phyloP scores from a whole-genome alignment of 179 eudicot species.

The Gypsophila paniculata region DNA sequence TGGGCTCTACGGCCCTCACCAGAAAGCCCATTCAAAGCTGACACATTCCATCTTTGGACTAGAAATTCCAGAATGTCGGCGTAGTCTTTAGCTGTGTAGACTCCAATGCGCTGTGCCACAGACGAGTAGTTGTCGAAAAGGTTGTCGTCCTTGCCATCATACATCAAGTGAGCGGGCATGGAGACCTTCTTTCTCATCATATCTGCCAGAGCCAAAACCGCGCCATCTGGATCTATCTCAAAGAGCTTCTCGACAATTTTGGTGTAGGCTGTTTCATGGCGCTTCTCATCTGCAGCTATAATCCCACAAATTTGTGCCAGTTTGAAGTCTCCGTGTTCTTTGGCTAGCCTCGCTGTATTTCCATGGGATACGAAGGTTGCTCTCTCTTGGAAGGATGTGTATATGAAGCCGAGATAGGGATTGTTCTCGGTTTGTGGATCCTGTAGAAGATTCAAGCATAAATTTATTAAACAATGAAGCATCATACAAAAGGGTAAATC shows the following conservation, averaged over 20 bases:
- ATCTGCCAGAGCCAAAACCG: conserved; percentile 37
- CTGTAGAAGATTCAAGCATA: conserved; percentile 23
- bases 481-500: no score
- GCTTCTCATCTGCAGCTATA: conserved; percentile 49
- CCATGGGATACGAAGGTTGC: conserved; percentile 52
- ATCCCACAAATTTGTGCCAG: conserved; percentile 46
- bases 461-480: conserved; percentile 8
- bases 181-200: conserved; percentile 50
- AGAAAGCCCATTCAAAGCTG: conserved; percentile 34
- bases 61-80: conserved; percentile 46
- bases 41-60: conserved; percentile 42
- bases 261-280: conserved; percentile 53
- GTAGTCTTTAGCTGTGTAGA: conserved; percentile 46
- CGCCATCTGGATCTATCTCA: conserved; percentile 43
- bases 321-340: conserved; percentile 41
- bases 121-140: conserved; percentile 42
- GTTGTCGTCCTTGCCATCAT: conserved; percentile 40
- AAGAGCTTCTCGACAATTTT: conserved; percentile 48
- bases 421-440: conserved; percentile 45
- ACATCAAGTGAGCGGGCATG: conserved; percentile 52
- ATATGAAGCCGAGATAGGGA: conserved; percentile 48
- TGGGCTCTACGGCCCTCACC: conserved; percentile 44
- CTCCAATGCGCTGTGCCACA: conserved; percentile 47
- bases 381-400: conserved; percentile 51
- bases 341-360: conserved; percentile 46